Base-by-base conservation (phyloP, 495 filamentous ascomycete genomes). In the Penicillium coprophilum region DNA sequence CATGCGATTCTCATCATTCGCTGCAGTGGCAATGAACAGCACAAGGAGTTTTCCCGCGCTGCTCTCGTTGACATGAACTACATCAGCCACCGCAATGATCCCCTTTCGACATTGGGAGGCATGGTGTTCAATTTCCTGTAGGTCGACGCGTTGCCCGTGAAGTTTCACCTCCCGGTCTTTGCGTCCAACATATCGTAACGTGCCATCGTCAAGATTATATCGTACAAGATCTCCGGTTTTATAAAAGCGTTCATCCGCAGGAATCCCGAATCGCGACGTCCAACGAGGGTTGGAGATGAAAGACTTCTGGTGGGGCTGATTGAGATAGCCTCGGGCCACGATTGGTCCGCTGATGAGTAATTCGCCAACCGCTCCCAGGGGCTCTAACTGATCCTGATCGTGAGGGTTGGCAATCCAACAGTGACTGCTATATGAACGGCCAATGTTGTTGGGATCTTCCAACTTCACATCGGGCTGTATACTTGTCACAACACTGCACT, bases 331-430 rank as follows among this genome's bases (percentile, higher is more conserved):
- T 12, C 36, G 38, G 3, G 46, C 55, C 15, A 57, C n/a, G n/a
- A 63, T 56, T 50, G 66, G 57, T 43, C 57, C 54, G 62, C 59
- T 41, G 46, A 67, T 46, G 23, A 80, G 27, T 5, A 81, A 59
- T 63, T 81, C 79, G n/a, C 79, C 79, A 4, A 75, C 61, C 1
- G 67, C 71, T 5, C 77, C 76, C 21, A 65, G 23, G 11, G 78
- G 78, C 5, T 72, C 61, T 0, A 80, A 66, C 7, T 64, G 63
- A 20, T 72, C 48, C 19, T 44, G 23, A 59, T 78, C 66, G 15
- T 55, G 34, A 28, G 77, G 62, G 43, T 54, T 23, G 3, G 43
- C 49, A 17, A 62, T 20, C 59, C 56, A 56, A 5, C 12, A 19
- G 17, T 23, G 34, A 23, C 21, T 17, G 21, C 45, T 46, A 11